Percentiles rank a stretch among this genome's conserved stretches.
These are phyloP conservation scores for Candida cerambycidarum DNA, from an alignment of 805 yeast genomes.

Conservation along the genomic window DNA sequence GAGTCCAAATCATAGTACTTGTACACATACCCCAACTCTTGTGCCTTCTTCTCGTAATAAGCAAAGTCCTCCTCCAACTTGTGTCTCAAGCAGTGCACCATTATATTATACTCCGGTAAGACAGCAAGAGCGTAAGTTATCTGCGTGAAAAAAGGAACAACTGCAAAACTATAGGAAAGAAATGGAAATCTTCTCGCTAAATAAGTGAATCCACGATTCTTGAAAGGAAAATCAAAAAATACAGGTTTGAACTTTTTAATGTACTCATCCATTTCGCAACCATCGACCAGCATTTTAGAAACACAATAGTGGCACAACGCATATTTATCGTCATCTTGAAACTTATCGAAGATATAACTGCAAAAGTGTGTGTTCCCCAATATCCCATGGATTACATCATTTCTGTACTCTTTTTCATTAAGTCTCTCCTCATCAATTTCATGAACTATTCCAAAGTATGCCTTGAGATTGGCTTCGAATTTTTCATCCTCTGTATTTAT, in stretches of 20 bases:
- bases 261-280: neutral
- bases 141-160: neutral
- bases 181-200: neutral
- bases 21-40: neutral
- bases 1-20: neutral
- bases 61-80: neutral
- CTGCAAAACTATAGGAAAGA: neutral
- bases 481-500: neutral
- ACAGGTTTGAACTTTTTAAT: neutral
- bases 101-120: neutral
- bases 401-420: neutral
- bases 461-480: neutral
- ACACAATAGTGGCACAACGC: neutral
- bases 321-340: neutral
- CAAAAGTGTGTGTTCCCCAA: neutral
- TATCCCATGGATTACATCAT: constrained; percentile 2
- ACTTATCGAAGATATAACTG: neutral
- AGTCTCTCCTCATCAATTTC: neutral
- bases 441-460: constrained; percentile 2
- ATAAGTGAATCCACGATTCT: neutral
- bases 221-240: neutral
- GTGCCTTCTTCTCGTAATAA: neutral
- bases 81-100: neutral
- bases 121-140: no score
- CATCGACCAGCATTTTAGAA: neutral